Evolutionary conservation across 2,329 filamentous ascomycete species (phyloP).

Genomic region (Fusarium globosum): DNA sequence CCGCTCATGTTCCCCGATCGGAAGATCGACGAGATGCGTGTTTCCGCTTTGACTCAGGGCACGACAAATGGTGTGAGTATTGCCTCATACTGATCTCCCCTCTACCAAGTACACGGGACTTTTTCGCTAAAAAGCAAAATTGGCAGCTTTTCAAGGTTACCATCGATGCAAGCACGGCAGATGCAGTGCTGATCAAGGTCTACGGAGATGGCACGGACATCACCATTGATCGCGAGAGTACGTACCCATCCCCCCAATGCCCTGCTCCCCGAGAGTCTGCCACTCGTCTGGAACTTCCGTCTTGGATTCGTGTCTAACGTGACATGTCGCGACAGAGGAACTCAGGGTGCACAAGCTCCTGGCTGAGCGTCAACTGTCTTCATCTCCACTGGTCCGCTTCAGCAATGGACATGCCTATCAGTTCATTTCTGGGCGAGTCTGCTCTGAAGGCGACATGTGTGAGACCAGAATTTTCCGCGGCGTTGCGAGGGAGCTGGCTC

Average conservation of each 20-base stretch:
- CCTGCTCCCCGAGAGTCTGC: not conserved
- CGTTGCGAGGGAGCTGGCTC: constrained; percentile 35
- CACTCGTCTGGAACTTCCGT: constrained; percentile 4
- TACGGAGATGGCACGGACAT: constrained; percentile 40
- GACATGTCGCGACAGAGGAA: constrained; percentile 24
- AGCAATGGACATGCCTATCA: constrained; percentile 36
- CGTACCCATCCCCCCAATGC: not conserved
- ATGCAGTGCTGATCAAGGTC: constrained; percentile 33
- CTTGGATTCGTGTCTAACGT: constrained; percentile 22
- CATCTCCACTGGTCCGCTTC: constrained; percentile 34
- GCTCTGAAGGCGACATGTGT: constrained; percentile 27
- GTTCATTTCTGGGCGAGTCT: constrained; percentile 29
- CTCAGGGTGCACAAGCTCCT: constrained; percentile 35
- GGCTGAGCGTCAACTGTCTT: constrained; percentile 30
- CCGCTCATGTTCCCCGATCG: constrained; percentile 23
- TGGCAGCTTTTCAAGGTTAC: constrained; percentile 36
- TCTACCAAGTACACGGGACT: not conserved
- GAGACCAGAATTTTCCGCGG: constrained; percentile 27
- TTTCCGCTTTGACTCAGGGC: constrained; percentile 29
- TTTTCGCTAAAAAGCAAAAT: constrained; percentile 1
- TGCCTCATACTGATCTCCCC: not conserved
- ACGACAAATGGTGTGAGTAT: constrained; percentile 38
- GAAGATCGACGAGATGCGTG: not conserved
- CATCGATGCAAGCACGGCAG: not conserved
- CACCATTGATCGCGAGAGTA: constrained; percentile 38